Evolutionary conservation across 352 stramenopile species (phyloP), one percentile per base, ranked within the genome.

Genomic region (Globisporangium sylvaticum): DNA sequence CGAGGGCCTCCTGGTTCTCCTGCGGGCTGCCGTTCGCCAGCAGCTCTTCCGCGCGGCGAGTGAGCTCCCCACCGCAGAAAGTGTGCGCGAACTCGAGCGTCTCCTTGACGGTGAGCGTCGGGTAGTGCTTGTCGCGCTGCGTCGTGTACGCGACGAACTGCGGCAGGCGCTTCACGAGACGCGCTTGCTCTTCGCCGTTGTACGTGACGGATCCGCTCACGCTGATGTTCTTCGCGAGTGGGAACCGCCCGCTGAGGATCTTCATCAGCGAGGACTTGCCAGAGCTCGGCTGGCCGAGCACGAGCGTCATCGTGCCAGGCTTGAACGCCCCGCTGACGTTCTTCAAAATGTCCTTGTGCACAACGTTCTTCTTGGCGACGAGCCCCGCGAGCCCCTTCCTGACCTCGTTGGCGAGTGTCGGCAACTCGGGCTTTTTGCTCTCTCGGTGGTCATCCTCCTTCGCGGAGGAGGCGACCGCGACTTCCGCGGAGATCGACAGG

Each of bases 91-190:
- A 89, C 53, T 78, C 60, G 1, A 88, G 68, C 27, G 80, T 89
- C 64, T 89, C 80, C 55, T 76, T 71, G 12, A 87, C 80, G 0
- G 80, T 86, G 9, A 88, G 65, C 7, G 64, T 80, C 1, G 80
- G 71, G 20, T 75, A 83, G 62, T 89, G 80, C 37, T 81, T 77
- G 63, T 88, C 79, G 0, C 53, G 67, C 59, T 89, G 79, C 15
- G 63, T 80, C 20, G 87, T 75, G 62, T 88, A 87, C 8, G 66
- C 65, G 14, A 78, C 73, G 52, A 83, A 80, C 65, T 88, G 77
- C 1, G 79, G 79, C 39, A 89, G 46, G 0, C 73, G 70, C 56
- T 78, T 74, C 20, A 72, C 42, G 42, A 48, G 4, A 22, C 42
- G 15, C 15, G 15, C 42, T 22, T 48, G 42, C 42, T 48, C 42